phyloP scores from a whole-genome alignment of 495 filamentous ascomycete genomes.

The Penicillium goetzii region DNA sequence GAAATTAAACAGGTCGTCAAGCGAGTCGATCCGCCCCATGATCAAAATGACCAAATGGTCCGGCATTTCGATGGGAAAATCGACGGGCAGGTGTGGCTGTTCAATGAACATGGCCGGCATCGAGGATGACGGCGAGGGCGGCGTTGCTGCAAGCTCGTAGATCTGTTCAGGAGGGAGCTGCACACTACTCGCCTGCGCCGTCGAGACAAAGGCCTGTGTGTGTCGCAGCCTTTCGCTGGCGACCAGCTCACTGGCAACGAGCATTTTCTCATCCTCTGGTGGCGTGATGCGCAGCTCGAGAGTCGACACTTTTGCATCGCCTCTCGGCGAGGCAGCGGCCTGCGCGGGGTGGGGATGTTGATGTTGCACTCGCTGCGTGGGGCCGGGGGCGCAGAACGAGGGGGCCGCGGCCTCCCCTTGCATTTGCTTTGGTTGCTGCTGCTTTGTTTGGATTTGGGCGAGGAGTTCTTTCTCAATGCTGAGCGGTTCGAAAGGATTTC shows the following conservation, averaged over 20 bases:
- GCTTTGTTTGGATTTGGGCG: constrained; percentile 12
- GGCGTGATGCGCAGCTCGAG: constrained; percentile 4
- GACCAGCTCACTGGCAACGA: constrained; percentile 26
- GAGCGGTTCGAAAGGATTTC: neutral
- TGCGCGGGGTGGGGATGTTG: neutral
- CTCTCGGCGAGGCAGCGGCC: neutral
- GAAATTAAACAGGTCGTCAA: constrained; percentile 62
- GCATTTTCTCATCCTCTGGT: constrained; percentile 31
- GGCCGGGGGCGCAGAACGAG: constrained; percentile 9
- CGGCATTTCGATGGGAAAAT: constrained; percentile 47
- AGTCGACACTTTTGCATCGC: neutral
- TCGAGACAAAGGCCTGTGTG: constrained; percentile 21
- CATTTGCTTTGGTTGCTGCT: neutral
- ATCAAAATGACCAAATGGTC: constrained; percentile 56
- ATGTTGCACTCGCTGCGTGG: constrained; percentile 7
- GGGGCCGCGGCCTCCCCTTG: constrained; percentile 9
- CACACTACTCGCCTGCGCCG: constrained; percentile 27
- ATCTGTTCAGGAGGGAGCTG: constrained; percentile 30
- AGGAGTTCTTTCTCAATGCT: constrained; percentile 11
- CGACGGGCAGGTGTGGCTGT: neutral
- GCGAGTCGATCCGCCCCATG: constrained; percentile 51
- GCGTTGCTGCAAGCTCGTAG: constrained; percentile 45
- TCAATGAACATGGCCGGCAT: constrained; percentile 1
- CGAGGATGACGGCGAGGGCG: constrained; percentile 29
- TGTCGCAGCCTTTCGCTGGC: constrained; percentile 25